Base-by-base conservation (phyloP, 2,329 filamentous ascomycete species). In the Xylariaceae sp. region DNA sequence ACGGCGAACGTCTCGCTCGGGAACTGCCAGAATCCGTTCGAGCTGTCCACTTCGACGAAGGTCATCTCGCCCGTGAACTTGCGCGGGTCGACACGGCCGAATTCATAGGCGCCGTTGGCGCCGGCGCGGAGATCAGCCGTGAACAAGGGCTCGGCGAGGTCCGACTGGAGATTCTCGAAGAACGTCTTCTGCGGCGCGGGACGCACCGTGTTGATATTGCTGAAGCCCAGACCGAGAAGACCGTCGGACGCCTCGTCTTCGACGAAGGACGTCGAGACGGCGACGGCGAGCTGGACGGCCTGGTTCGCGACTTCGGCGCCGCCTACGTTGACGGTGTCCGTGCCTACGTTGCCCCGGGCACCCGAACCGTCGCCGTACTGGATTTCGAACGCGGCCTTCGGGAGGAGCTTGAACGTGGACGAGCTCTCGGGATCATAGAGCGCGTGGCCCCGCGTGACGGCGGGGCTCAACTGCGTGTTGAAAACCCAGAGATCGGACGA, bases 1-100 rank as follows among this genome's bases (percentile, higher is more conserved):
- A 72, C 57, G 31, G 67, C 58, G 50, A 69, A 72, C 1, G 57
- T 61, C 7, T 67, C 61, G 31, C 70, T 69, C 19, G 65, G 64
- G 54, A 72, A 73, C 46, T 68, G 62, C 72, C 72, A 74, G 66
- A 69, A 73, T 6, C 71, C 70, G 3, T 68, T 50, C 19, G 65
- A 64, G 51, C 54, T 67, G 55, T 71, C 64, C 31, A 73, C 60
- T 7, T 61, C 50, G 35, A 68, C 64, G 58, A 70, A 72, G 40
- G 64, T 63, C 58, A 73, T 66, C 4, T 56, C 55, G 9, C 71
- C 71, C 0, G 62, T 67, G 63, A 69, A 70, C 52, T 70, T 69
- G 51, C 47, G 55, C 5, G 56, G 55, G 58, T 73, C 70, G 39
- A 73, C 64, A 49, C 51, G 60, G 19, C 72, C 72, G 50, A 74